Percentiles rank a stretch among this genome's conserved stretches.
These are phyloP conservation scores for Trichophyton mentagrophytes DNA, from an alignment of 2,329 filamentous ascomycete genomes.

Conservation along the genomic window DNA sequence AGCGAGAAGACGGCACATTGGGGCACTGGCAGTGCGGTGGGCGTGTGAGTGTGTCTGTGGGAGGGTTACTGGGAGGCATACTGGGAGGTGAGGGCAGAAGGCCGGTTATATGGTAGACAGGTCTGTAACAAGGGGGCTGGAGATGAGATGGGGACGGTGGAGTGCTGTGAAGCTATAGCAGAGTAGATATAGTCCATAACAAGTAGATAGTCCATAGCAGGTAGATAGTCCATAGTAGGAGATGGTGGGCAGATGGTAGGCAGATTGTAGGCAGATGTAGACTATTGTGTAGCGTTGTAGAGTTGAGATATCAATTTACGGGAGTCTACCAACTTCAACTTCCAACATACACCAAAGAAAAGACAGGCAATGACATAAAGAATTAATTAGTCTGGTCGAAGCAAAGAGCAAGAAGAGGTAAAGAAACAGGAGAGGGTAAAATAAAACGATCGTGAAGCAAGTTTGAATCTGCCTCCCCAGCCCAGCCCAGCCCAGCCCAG, in stretches of 20 bases:
- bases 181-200: too few relatives aligned
- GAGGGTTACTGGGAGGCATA: not conserved
- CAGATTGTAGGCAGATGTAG: too few relatives aligned
- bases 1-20: slow-evolving; percentile 11
- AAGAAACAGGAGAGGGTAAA: slow-evolving; percentile 7
- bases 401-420: slow-evolving; percentile 9
- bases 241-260: too few relatives aligned
- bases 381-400: slow-evolving; percentile 2
- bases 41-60: slow-evolving; percentile 4
- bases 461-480: not conserved
- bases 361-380: slow-evolving; percentile 12
- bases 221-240: too few relatives aligned
- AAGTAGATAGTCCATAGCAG: too few relatives aligned
- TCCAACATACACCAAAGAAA: not conserved
- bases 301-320: too few relatives aligned
- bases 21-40: slow-evolving; percentile 11
- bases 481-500: not conserved
- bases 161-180: too few relatives aligned
- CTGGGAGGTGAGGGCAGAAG: slow-evolving; percentile 11
- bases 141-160: too few relatives aligned
- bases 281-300: too few relatives aligned
- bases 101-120: too few relatives aligned
- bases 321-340: too few relatives aligned
- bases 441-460: not conserved
- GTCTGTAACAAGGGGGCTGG: too few relatives aligned